Evolutionary conservation across 495 filamentous ascomycete genomes (phyloP).

Genomic region (Aspergillus homomorphus): DNA sequence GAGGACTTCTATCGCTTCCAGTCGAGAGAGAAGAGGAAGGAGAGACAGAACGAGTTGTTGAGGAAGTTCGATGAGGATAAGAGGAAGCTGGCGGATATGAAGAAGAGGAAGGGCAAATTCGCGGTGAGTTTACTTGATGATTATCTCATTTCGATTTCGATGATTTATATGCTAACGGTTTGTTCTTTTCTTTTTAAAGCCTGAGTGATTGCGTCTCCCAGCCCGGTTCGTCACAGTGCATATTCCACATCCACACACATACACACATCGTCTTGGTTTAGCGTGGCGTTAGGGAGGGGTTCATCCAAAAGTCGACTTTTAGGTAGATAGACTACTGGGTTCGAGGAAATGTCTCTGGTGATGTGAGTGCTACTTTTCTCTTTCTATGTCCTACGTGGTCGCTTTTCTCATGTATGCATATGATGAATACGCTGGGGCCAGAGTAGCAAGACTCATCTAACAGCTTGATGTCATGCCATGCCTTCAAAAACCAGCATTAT

Average conservation of each 20-base stretch:
- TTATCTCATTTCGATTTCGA: constrained; percentile 1
- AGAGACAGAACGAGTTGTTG: constrained; percentile 64
- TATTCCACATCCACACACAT: no score
- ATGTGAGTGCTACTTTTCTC: constrained; percentile 15
- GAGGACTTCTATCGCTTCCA: constrained; percentile 95
- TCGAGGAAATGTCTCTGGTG: not conserved
- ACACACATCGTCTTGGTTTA: constrained; percentile 20
- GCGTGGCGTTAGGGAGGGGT: constrained; percentile 27
- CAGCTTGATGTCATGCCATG: constrained; percentile 43
- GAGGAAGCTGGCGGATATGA: constrained; percentile 52
- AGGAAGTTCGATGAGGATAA: constrained; percentile 54
- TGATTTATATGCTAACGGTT: constrained; percentile 15
- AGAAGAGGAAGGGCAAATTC: constrained; percentile 47
- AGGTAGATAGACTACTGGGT: not conserved
- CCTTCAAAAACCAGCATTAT: constrained; percentile 50
- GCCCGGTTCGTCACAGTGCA: not conserved
- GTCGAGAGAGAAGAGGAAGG: constrained; percentile 83
- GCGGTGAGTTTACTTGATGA: constrained; percentile 32
- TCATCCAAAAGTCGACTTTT: constrained; percentile 2
- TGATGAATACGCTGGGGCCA: constrained; percentile 59
- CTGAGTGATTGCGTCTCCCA: constrained; percentile 33
- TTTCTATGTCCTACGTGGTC: constrained; percentile 3
- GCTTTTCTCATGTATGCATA: constrained; percentile 10
- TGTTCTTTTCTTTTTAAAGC: constrained; percentile 26
- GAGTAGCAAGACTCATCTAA: constrained; percentile 46